Evolutionary conservation across 495 filamentous ascomycete genomes (phyloP).

Genomic region (Penicillium ucsense): DNA sequence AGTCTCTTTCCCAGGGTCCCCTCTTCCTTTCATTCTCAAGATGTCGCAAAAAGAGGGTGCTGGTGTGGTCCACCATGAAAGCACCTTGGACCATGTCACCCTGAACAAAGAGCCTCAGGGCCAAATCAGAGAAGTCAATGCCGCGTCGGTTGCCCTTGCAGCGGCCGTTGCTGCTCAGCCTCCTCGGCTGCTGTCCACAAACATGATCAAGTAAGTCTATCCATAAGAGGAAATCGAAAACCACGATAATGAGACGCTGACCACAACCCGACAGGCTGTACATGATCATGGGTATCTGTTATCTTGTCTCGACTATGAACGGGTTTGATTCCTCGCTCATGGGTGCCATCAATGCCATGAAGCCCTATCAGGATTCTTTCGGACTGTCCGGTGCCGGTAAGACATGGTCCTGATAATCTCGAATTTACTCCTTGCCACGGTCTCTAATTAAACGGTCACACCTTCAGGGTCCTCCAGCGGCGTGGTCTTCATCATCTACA

Average conservation of each 20-base stretch:
- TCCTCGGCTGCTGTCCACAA: neutral
- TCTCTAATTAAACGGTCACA: neutral
- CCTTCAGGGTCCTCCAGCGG: neutral
- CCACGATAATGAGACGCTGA: neutral
- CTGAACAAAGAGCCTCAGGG: neutral
- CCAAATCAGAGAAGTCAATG: neutral
- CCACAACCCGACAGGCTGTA: neutral
- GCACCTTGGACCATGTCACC: neutral
- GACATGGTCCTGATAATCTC: too few relatives aligned
- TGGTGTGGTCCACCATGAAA: neutral
- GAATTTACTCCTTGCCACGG: neutral
- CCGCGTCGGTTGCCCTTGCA: neutral
- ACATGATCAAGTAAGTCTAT: neutral
- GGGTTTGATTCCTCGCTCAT: neutral
- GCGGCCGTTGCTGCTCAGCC: neutral
- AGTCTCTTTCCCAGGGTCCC: neutral
- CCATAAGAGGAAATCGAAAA: too few relatives aligned
- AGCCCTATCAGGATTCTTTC: neutral
- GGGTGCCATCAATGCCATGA: neutral
- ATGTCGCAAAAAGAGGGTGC: neutral
- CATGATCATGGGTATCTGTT: neutral
- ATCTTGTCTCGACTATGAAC: neutral
- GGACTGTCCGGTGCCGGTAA: neutral
- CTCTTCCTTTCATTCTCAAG: neutral
- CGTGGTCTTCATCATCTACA: constrained; percentile 1